Conservation (phyloP, 164 flowering plant genomes). For the Liriodendron chinense region DNA sequence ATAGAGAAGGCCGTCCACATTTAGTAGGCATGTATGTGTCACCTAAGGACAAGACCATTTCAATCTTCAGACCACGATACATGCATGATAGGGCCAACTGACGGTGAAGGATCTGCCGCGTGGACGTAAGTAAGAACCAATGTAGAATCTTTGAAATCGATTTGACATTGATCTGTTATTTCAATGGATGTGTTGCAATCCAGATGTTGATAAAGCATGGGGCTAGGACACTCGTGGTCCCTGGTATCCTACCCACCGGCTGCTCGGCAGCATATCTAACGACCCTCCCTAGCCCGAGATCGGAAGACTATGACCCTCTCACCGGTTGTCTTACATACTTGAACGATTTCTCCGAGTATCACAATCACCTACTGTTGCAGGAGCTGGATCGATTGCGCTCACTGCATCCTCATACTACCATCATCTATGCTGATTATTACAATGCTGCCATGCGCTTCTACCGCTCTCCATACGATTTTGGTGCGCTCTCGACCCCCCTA, state of each 20-base stretch:
- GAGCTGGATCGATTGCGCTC: slow-evolving; percentile 29
- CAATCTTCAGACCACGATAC: no score
- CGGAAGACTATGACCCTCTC: slow-evolving; percentile 30
- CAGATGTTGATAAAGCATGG: slow-evolving; percentile 56
- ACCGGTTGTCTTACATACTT: slow-evolving; percentile 45
- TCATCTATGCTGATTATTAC: slow-evolving; percentile 59
- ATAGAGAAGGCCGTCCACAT: no score
- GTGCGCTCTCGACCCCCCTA: slow-evolving; percentile 21
- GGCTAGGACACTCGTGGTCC: slow-evolving; percentile 48
- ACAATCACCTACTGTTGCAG: slow-evolving; percentile 36
- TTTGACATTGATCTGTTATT: no score
- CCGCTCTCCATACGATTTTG: slow-evolving; percentile 31
- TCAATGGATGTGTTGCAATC: no score
- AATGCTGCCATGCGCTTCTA: slow-evolving; percentile 30
- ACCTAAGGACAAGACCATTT: no score
- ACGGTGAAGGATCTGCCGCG: no score
- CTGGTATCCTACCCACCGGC: slow-evolving; percentile 52
- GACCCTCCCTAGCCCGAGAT: slow-evolving; percentile 21
- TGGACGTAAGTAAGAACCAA: no score
- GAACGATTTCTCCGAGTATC: slow-evolving; percentile 41
- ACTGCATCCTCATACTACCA: slow-evolving; percentile 39
- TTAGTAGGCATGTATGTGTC: no score
- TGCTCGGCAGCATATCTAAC: slow-evolving; percentile 46
- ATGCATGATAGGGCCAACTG: no score
- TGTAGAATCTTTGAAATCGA: no score